A percentile compares a stretch with the other conserved stretches of the same genome.
These are phyloP conservation scores for Yarrowia keelungensis DNA, from an alignment of 805 yeast species.

Conservation along the genomic window DNA sequence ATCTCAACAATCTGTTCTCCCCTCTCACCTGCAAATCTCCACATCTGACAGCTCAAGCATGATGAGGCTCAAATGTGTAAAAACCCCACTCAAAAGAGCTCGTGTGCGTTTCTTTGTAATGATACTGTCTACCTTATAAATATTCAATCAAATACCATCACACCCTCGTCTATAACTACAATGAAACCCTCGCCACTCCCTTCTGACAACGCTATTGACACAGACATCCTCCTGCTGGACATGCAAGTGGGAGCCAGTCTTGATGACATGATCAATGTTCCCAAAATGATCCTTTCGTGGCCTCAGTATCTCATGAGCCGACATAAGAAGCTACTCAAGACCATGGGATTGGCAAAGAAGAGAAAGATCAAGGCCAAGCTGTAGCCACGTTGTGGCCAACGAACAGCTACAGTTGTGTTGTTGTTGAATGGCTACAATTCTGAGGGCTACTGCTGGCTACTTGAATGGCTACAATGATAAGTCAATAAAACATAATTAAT, in stretches of 20 bases:
- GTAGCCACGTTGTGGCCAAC: background rate
- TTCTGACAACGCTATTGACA: background rate
- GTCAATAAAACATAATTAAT: background rate
- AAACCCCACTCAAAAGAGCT: background rate
- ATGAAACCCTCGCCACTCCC: conserved; percentile 3
- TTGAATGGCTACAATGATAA: background rate
- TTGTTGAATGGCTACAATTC: too few species aligned
- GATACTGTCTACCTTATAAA: background rate
- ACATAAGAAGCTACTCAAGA: conserved; percentile 8
- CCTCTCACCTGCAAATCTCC: background rate
- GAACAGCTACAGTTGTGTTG: too few species aligned
- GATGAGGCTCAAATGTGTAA: background rate
- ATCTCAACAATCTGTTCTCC: too few species aligned
- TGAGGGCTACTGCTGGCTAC: too few species aligned
- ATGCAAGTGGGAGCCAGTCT: conserved; percentile 24
- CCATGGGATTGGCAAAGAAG: background rate
- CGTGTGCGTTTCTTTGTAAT: too few species aligned
- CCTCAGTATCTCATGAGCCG: conserved; percentile 17
- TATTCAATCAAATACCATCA: background rate
- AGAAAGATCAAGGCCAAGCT: background rate
- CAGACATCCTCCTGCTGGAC: conserved; percentile 11
- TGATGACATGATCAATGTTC: conserved; percentile 14
- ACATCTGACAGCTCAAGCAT: background rate
- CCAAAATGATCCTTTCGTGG: conserved; percentile 8
- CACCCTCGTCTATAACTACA: background rate